A percentile compares a stretch with the other conserved stretches of the same genome.
Conservation (phyloP, 2,329 filamentous ascomycete genomes). For the Conoideocrella luteorostrata region DNA sequence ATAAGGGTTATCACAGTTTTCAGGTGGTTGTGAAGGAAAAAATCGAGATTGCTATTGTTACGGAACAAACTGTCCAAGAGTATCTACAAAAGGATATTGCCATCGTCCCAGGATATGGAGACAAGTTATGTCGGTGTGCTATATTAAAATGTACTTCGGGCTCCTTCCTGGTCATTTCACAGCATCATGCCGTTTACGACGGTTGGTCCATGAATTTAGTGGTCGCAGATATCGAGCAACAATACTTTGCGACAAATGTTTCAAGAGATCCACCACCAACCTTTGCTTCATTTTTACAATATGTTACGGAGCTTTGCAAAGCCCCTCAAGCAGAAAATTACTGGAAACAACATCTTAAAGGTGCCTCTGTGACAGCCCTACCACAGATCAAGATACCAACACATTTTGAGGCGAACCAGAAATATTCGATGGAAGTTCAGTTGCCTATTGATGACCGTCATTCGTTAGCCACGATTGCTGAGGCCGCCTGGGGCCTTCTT, state of each 20-base stretch:
- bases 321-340: not conserved
- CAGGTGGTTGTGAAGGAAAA: not conserved
- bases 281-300: not conserved
- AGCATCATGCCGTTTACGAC: not conserved
- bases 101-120: not conserved
- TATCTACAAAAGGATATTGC: not conserved
- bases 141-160: not conserved
- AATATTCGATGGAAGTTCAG: not conserved
- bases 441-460: not conserved
- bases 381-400: not conserved
- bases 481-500: conserved; percentile 20
- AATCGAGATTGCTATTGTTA: not conserved
- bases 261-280: not conserved
- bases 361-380: not conserved
- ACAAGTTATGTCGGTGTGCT: not conserved
- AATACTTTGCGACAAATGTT: not conserved
- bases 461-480: conserved; percentile 14
- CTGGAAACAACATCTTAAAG: not conserved
- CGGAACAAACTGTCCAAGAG: not conserved
- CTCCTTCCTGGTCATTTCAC: not conserved
- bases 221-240: not conserved
- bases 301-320: not conserved
- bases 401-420: not conserved
- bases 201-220: not conserved
- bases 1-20: not conserved